Base-by-base conservation (phyloP, 306 rosid genomes). In the Castanea crenata region DNA sequence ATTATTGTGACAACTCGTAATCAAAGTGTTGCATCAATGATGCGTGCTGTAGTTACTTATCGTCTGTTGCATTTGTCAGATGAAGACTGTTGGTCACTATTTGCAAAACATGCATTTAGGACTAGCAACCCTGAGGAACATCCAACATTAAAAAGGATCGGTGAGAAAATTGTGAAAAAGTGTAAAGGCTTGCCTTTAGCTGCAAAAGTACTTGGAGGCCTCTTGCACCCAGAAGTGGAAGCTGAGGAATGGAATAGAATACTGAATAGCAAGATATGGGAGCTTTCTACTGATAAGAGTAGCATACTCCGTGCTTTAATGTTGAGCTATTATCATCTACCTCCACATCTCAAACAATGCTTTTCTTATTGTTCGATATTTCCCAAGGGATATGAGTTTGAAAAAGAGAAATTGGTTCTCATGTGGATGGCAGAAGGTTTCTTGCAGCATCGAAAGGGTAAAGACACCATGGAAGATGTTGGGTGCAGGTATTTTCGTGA, bases 401-500 rank as follows among this genome's bases (percentile, higher is more conserved):
- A 34, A 1, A 80, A 74, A 51, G 55, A 23, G 11, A 15, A 64
- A 8, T 27, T 82, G 16, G 69, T 82, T 12, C 27, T 58, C 18
- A 2, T 82, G 0, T 86, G 89, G 89, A 86, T 86, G 87, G 89
- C 89, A 20, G 82, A 86, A 55, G 86, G 83, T 3, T 52, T 83
- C 20, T 14, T 86, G n/a, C 82, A 7, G 7, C 79, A 46, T 10
- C 15, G 57, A 41, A 18, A 49, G 21, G 51, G 9, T 14, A 18
- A 18, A 8, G 54, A 38, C 13, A 57, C 67, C 14, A 52, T 68
- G 16, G 80, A 75, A 23, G 74, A 73, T 9, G 51, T 76, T 27
- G 88, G 88, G 1, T 18, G 63, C 19, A 57, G 73, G 4, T 85
- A 82, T 61, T 49, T 85, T 18, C n/a, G 0, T 0, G 79, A 85